phyloP scores from a whole-genome alignment of 352 stramenopile genomes.

The Pythium phragmitis region DNA sequence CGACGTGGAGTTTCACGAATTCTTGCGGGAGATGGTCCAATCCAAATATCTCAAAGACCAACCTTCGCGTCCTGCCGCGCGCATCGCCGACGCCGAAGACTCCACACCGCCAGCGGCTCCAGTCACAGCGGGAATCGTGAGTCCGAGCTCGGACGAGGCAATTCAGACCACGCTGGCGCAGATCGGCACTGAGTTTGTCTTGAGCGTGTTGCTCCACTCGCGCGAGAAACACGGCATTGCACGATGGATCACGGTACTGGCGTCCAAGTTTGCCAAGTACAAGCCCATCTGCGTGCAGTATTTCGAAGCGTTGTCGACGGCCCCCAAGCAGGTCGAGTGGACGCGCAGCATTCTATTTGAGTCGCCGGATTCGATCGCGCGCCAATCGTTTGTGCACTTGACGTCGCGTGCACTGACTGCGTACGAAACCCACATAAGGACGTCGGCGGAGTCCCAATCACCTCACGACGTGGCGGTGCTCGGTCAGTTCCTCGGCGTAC shows the following conservation, averaged over 20 bases:
- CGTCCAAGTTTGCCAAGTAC: constrained; percentile 68
- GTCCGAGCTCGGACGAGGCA: constrained; percentile 37
- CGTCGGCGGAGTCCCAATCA: background rate
- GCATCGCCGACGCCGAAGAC: constrained; percentile 18
- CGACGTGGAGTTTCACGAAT: constrained; percentile 94
- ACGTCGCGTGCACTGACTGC: constrained; percentile 68
- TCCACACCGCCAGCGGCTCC: constrained; percentile 24
- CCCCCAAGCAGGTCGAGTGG: constrained; percentile 58
- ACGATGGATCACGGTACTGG: constrained; percentile 77
- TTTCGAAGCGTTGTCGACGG: constrained; percentile 56
- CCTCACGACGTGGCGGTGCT: constrained; percentile 32
- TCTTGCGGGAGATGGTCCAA: constrained; percentile 89
- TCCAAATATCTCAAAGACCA: constrained; percentile 77
- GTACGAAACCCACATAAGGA: constrained; percentile 60
- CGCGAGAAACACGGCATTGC: constrained; percentile 86
- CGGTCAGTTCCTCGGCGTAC: constrained; percentile 42
- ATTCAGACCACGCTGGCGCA: constrained; percentile 71
- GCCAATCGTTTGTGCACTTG: constrained; percentile 85
- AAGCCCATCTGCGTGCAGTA: constrained; percentile 72
- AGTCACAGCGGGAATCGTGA: constrained; percentile 6
- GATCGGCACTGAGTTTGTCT: constrained; percentile 85
- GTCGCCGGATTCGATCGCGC: constrained; percentile 81
- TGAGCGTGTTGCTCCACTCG: constrained; percentile 87
- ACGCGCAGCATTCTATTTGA: constrained; percentile 77
- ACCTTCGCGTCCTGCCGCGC: constrained; percentile 12